Evolutionary conservation across 129 eudicot species (phyloP), one percentile per base, ranked within the genome.

Genomic region (Saussurea involucrata): DNA sequence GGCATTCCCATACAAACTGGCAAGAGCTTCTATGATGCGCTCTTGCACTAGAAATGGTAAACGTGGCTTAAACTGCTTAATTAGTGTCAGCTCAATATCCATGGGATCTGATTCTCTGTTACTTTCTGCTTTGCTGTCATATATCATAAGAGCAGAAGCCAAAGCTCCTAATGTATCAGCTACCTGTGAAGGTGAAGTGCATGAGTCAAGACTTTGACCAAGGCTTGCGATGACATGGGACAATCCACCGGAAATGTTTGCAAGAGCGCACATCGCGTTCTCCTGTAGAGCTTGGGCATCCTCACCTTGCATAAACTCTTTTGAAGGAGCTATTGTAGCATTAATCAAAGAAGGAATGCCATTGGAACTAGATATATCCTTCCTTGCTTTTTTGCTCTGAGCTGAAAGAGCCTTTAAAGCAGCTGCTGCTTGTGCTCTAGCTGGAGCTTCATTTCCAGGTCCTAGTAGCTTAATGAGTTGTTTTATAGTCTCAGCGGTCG

Each of bases 211-310:
- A 92, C 97, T 95, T 84, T 90, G 93, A 74, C 99, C 99, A 73
- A 95, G 97, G 81, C 97, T 92, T 24, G 92, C 83, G 85, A 95
- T 92, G 84, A 95, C 99, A 79, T 90, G 92, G 8, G 95, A 95
- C 80, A 95, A 80, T 21, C 99, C 99, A 80, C 99, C 99, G 79
- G 99, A 95, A 82, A 95, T 92, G 81, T 95, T 92, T 36, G 99
- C 99, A 78, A 95, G 96, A 65, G 99, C 99, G 80, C 99, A 90
- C 99, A 95, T 95, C 28, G 99, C 99, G 58, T 95, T 92, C 83
- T 88, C 99, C 74, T 95, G 99, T 86, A 95, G 83, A 49, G 99
- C 92, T 86, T 95, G 99, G 57, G 99, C 99, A 84, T 88, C 81
- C 80, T 92, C 97, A 40, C 99, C 99, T 86, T 92, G 99, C 99